Conservation (phyloP, 129 eudicot species). For the Flaveria robusta region DNA sequence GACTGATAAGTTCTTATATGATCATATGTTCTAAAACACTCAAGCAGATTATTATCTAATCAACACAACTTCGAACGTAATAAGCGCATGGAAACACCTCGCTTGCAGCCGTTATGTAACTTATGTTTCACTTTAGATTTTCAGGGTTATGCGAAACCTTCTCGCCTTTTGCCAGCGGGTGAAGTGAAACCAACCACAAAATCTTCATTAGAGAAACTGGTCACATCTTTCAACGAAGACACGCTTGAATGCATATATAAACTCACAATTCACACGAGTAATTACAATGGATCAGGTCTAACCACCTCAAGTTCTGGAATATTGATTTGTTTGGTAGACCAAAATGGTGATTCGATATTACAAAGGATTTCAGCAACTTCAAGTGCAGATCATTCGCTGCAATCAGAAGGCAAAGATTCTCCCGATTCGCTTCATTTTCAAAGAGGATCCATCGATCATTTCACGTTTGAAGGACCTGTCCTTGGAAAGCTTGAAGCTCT, state of each 20-base stretch:
- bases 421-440: constrained; percentile 51
- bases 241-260: constrained; percentile 53
- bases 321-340: constrained; percentile 73
- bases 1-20: background rate
- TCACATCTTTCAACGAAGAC: constrained; percentile 36
- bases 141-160: constrained; percentile 82
- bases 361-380: constrained; percentile 65
- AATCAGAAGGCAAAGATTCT: constrained; percentile 31
- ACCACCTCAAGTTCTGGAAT: constrained; percentile 65
- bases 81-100: background rate
- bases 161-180: constrained; percentile 68
- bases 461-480: constrained; percentile 70
- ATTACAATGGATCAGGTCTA: constrained; percentile 67
- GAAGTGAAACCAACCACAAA: constrained; percentile 49
- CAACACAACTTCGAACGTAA: background rate
- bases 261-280: constrained; percentile 69
- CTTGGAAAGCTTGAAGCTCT: constrained; percentile 64
- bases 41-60: background rate
- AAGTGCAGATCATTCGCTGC: constrained; percentile 22
- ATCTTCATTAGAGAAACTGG: constrained; percentile 41
- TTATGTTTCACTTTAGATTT: constrained; percentile 56
- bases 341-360: constrained; percentile 75
- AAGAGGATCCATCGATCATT: constrained; percentile 66
- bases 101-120: background rate
- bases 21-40: background rate